Evolutionary conservation across 108 stramenopile genomes (phyloP).

Genomic region (Nannochloropsis salina): DNA sequence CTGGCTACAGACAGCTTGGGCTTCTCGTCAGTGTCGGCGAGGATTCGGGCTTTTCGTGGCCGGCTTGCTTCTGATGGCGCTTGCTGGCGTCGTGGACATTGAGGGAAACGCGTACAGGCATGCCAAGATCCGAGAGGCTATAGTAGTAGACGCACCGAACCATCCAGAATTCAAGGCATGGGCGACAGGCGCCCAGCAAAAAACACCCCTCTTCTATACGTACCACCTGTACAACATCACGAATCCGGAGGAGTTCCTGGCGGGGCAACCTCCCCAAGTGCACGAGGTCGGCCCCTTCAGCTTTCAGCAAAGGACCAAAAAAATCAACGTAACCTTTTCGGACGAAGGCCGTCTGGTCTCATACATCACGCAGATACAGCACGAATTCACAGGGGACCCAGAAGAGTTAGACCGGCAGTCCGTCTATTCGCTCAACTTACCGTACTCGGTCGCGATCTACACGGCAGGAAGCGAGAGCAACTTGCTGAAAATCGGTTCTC

Average conservation of each 20-base stretch:
- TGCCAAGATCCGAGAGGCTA: not conserved
- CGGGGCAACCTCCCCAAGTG: not conserved
- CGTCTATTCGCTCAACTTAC: not conserved
- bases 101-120: not conserved
- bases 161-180: conserved; percentile 12
- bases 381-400: conserved; percentile 8
- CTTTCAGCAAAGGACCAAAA: not conserved
- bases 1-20: conserved; percentile 7
- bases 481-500: not conserved
- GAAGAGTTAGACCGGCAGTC: not conserved
- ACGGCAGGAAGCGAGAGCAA: conserved; percentile 5
- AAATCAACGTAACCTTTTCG: not conserved
- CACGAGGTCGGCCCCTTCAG: not conserved
- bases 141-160: not conserved
- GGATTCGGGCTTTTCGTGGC: not conserved
- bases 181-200: not conserved
- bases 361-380: conserved; percentile 7
- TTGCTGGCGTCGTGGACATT: not conserved
- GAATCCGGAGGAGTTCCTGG: not conserved
- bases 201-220: not conserved
- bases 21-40: not conserved
- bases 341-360: not conserved
- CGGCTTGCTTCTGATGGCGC: not conserved
- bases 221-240: conserved; percentile 8
- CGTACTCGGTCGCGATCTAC: not conserved